These are phyloP conservation scores for Gaultheria prostrata DNA, from an alignment of 148 eudicot genomes.

Conservation along the genomic window DNA sequence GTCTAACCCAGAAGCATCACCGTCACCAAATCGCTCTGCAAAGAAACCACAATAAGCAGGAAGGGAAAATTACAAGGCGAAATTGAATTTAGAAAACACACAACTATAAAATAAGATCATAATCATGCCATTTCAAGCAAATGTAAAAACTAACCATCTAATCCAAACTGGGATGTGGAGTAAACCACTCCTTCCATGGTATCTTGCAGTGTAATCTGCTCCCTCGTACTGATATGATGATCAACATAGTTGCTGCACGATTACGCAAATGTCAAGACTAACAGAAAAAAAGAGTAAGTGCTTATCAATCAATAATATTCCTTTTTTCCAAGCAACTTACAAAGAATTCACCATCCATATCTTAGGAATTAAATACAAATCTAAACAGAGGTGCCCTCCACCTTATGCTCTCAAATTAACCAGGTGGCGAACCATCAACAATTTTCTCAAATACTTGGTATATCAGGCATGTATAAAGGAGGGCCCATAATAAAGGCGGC, in stretches of 20 bases:
- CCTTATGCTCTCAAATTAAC: slow-evolving; percentile 2
- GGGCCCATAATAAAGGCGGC: neutral
- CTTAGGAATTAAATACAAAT: neutral
- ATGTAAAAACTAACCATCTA: slow-evolving; percentile 66
- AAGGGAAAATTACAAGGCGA: neutral
- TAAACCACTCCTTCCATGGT: slow-evolving; percentile 75
- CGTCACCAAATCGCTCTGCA: slow-evolving; percentile 97
- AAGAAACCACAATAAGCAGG: slow-evolving; percentile 18
- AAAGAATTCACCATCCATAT: neutral
- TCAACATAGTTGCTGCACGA: slow-evolving; percentile 80
- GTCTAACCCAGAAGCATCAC: slow-evolving; percentile 83
- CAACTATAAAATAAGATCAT: neutral
- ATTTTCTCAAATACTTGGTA: neutral
- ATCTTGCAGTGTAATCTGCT: slow-evolving; percentile 96
- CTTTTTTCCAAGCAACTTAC: neutral
- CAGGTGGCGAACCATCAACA: neutral
- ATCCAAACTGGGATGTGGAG: slow-evolving; percentile 81
- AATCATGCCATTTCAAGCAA: slow-evolving; percentile 11
- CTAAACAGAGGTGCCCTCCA: neutral
- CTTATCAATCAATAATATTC: neutral
- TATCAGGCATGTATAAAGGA: slow-evolving; percentile 4
- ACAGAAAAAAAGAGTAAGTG: neutral
- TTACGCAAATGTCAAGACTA: slow-evolving; percentile 13
- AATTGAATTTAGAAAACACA: neutral
- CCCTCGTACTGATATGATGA: slow-evolving; percentile 93